Conservation (phyloP, 495 filamentous ascomycete species). For the Xylaria longipes region DNA sequence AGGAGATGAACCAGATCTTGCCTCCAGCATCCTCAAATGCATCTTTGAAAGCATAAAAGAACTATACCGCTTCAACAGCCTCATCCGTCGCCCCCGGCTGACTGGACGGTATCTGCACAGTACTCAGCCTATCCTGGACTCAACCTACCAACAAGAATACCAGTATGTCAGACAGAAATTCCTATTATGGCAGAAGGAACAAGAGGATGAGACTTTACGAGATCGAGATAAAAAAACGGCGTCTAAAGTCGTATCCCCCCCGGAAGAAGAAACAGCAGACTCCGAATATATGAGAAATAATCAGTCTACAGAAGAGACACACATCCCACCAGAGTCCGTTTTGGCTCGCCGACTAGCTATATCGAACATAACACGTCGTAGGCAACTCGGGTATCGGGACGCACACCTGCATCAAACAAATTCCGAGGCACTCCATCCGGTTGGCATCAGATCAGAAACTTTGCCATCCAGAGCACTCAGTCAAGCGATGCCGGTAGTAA, state of each 20-base stretch:
- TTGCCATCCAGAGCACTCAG: background rate
- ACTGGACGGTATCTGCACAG: background rate
- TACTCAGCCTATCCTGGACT: background rate
- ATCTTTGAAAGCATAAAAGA: background rate
- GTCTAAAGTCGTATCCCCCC: background rate
- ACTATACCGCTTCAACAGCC: background rate
- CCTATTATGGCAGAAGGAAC: background rate
- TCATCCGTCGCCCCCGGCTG: background rate
- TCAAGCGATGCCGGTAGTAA: background rate
- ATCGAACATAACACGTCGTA: background rate
- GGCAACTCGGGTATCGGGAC: background rate
- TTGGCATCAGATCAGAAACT: background rate
- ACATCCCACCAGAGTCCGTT: background rate
- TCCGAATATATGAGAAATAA: background rate
- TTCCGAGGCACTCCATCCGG: background rate
- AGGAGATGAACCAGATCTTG: background rate
- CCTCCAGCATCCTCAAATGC: background rate
- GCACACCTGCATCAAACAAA: background rate
- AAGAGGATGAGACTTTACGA: background rate
- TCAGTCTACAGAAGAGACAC: background rate
- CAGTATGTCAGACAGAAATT: background rate
- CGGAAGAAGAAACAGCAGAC: background rate
- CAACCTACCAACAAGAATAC: background rate
- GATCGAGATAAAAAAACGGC: background rate
- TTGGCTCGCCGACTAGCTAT: background rate